Evolutionary conservation across 208 protist species (phyloP).

Genomic region (Leishmania lainsoni): DNA sequence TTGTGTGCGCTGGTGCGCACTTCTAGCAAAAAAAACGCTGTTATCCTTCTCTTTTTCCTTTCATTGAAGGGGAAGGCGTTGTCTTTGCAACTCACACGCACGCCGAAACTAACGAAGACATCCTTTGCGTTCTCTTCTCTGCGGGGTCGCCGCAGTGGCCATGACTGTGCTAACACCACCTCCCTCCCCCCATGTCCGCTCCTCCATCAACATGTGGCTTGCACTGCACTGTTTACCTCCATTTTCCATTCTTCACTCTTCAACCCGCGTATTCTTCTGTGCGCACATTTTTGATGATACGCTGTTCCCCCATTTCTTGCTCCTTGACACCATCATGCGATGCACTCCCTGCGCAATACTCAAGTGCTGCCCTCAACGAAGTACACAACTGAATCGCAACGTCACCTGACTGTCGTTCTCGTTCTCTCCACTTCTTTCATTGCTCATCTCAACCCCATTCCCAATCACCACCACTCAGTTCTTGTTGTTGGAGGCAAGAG

Average conservation of each 20-base stretch:
- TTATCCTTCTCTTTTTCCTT: neutral
- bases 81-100: neutral
- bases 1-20: neutral
- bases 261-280: too few relatives aligned
- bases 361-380: neutral
- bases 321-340: neutral
- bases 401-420: neutral
- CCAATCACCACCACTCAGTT: neutral
- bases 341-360: neutral
- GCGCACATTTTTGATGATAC: neutral
- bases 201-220: neutral
- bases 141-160: neutral
- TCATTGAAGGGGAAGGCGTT: too few relatives aligned
- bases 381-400: neutral
- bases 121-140: slow-evolving; percentile 1
- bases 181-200: neutral
- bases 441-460: neutral
- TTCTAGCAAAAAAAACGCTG: too few relatives aligned
- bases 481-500: neutral
- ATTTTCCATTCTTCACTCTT: neutral
- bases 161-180: neutral
- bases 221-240: neutral
- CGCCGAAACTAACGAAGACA: neutral
- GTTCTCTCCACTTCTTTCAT: neutral
- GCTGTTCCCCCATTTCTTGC: neutral